Percentiles rank a stretch among this genome's conserved stretches.
Evolutionary conservation across 2,329 filamentous ascomycete species (phyloP).

Genomic region (Orbilia blumenaviensis): DNA sequence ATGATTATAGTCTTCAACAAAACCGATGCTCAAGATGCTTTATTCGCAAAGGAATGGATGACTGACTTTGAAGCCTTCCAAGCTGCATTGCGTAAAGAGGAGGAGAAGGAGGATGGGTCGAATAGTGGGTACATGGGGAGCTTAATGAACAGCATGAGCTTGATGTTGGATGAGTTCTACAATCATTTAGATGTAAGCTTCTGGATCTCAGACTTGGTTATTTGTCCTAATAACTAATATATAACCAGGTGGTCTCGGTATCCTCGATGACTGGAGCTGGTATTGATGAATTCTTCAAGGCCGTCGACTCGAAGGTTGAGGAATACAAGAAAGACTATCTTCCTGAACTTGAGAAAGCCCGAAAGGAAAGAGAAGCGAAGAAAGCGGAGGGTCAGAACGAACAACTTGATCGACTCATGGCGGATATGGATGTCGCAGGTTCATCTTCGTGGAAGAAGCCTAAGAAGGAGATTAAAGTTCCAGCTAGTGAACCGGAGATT

Average conservation of each 20-base stretch:
- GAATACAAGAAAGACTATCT: constrained; percentile 93
- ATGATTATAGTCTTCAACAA: constrained; percentile 99
- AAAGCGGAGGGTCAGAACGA: constrained; percentile 75
- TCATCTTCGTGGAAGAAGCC: constrained; percentile 59
- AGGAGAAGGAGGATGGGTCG: constrained; percentile 72
- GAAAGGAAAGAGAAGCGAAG: constrained; percentile 77
- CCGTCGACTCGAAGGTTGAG: constrained; percentile 82
- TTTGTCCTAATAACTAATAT: background rate
- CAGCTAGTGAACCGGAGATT: constrained; percentile 43
- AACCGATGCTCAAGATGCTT: constrained; percentile 90
- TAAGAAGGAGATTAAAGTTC: constrained; percentile 56
- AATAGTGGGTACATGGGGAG: constrained; percentile 94
- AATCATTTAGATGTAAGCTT: constrained; percentile 76
- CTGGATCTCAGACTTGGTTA: background rate
- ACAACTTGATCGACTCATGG: constrained; percentile 92
- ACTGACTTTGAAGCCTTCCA: constrained; percentile 98
- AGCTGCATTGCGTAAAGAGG: constrained; percentile 79
- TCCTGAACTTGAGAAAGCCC: constrained; percentile 84
- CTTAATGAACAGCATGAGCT: constrained; percentile 94
- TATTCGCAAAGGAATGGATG: constrained; percentile 98
- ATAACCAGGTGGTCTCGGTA: constrained; percentile 75
- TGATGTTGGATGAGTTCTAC: constrained; percentile 98
- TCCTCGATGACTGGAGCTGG: constrained; percentile 92
- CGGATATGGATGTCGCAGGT: constrained; percentile 76
- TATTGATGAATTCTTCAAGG: constrained; percentile 90